Conservation (phyloP, 345 rosid genomes). For the Eucalyptus tenuipes region DNA sequence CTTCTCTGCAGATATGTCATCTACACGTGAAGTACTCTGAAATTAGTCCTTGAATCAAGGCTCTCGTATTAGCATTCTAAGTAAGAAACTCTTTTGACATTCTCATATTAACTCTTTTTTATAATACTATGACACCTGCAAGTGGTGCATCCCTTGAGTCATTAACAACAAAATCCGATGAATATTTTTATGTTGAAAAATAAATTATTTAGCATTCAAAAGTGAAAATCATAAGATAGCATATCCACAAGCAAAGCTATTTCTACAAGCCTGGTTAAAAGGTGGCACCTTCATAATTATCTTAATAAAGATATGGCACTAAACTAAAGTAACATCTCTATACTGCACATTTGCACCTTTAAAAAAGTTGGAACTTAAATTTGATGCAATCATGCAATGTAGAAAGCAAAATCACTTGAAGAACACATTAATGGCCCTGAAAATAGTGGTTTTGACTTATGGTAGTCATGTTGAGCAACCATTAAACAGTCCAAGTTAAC, state of each 20-base stretch:
- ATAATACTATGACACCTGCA: background rate
- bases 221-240: background rate
- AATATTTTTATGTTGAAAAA: background rate
- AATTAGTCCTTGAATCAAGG: background rate
- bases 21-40: slow-evolving; percentile 15
- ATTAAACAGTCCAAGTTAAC: background rate
- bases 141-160: background rate
- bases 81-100: background rate
- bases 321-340: background rate
- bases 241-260: background rate
- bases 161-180: background rate
- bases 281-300: background rate
- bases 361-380: background rate
- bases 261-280: background rate
- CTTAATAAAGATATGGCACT: background rate
- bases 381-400: background rate
- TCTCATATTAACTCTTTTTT: background rate
- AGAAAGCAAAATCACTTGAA: background rate
- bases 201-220: background rate
- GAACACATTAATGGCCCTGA: background rate
- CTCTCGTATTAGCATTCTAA: background rate
- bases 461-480: background rate
- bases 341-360: background rate
- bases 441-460: background rate
- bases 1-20: slow-evolving; percentile 25